phyloP scores from a whole-genome alignment of 1,284 basidiomycete species.

The Peniophora sp. region DNA sequence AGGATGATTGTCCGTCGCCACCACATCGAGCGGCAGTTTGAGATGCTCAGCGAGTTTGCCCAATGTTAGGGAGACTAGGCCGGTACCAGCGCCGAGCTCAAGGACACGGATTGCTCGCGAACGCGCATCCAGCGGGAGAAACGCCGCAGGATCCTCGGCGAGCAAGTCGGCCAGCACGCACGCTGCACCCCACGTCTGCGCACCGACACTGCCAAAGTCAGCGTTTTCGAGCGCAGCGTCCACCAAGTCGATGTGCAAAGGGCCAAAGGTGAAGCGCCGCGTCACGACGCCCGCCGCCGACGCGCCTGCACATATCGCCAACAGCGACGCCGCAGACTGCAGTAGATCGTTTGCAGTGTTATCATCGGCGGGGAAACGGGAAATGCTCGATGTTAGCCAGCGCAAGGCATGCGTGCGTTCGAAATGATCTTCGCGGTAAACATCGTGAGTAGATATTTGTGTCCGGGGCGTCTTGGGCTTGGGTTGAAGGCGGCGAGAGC shows the following conservation, averaged over 20 bases:
- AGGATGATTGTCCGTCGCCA: constrained; percentile 78
- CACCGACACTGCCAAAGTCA: constrained; percentile 76
- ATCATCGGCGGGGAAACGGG: constrained; percentile 5
- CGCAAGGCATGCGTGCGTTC: constrained; percentile 61
- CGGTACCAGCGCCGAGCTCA: constrained; percentile 86
- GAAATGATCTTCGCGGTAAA: constrained; percentile 44
- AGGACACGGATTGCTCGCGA: constrained; percentile 45
- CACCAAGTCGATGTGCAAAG: constrained; percentile 43
- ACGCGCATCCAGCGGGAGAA: neutral
- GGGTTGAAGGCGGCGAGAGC: constrained; percentile 22
- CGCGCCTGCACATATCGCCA: constrained; percentile 31
- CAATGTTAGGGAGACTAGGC: constrained; percentile 68
- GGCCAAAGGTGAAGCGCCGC: constrained; percentile 31
- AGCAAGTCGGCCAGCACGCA: constrained; percentile 79
- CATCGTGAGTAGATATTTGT: constrained; percentile 6
- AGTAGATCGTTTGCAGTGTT: constrained; percentile 21
- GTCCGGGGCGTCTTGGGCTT: neutral
- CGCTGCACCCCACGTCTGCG: constrained; percentile 88
- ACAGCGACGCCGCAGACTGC: constrained; percentile 44
- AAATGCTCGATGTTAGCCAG: constrained; percentile 62
- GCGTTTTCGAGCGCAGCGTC: constrained; percentile 69
- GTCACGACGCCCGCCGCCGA: constrained; percentile 31
- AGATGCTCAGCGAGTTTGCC: constrained; percentile 38
- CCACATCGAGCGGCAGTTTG: constrained; percentile 24
- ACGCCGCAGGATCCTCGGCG: constrained; percentile 39